Conservation (phyloP, 331 rosid species). For the Quercus phellos region DNA sequence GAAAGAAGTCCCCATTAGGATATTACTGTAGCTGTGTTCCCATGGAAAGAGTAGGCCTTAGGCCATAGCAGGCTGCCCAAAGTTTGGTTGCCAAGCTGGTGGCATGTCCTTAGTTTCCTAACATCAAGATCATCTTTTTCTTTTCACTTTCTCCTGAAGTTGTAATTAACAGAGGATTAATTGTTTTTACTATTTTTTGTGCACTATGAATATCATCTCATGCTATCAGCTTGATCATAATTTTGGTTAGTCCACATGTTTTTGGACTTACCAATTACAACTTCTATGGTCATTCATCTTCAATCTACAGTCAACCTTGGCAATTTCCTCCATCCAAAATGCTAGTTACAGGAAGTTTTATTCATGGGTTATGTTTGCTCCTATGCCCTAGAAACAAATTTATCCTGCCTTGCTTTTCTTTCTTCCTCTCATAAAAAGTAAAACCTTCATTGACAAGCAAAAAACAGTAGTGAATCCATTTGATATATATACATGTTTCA, state of each 20-base stretch:
- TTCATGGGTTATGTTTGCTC: constrained; percentile 70
- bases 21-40: too few relatives aligned
- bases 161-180: too few relatives aligned
- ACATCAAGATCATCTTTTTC: too few relatives aligned
- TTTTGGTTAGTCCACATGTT: constrained; percentile 13
- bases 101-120: too few relatives aligned
- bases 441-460: background rate
- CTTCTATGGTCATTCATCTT: constrained; percentile 92
- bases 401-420: background rate
- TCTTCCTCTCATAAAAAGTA: background rate
- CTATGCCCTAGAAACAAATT: background rate
- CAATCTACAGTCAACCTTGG: constrained; percentile 92
- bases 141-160: too few relatives aligned
- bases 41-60: too few relatives aligned
- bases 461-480: background rate
- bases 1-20: too few relatives aligned
- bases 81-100: too few relatives aligned
- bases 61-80: too few relatives aligned
- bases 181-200: too few relatives aligned
- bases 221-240: constrained; percentile 2
- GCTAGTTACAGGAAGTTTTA: constrained; percentile 92
- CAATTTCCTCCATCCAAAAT: constrained; percentile 89
- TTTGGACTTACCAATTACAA: constrained; percentile 34
- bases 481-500: background rate
- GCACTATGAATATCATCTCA: too few relatives aligned